Evolutionary conservation across 768 basidiomycete genomes (phyloP), one percentile per base, ranked within the genome.

Genomic region (Epithele typhae): DNA sequence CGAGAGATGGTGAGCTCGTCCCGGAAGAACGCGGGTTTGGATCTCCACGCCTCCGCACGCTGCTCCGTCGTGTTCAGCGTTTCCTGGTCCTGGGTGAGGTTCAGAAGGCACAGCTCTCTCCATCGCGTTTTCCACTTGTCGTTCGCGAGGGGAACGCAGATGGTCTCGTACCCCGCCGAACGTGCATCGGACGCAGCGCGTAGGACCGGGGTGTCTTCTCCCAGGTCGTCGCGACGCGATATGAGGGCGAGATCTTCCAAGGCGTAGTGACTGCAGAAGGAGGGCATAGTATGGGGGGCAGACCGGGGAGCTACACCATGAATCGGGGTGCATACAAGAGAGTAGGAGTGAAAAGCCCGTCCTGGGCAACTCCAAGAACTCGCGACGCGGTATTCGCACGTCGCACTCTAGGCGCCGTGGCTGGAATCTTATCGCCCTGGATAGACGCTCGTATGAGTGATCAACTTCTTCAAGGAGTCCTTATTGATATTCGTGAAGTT

Each of bases 1-100:
- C 87, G 72, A 14, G 90, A 90, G 45, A 96, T 78, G 43, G 88
- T 95, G 45, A 97, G 84, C 68, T 99, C 96, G 48, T 87, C 87
- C 32, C 75, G 68, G 58, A 76, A 62, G 64, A 97, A 94, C 32
- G 73, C 81, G 23, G 92, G 92, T 18, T 79, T 78, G 44, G 79
- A 75, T 59, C 96, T 78, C 96, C 96, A 99, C 14, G 69, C 68
- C 67, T 99, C 96, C 2, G 92, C 91, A 27, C 70, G 74, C 59
- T 70, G 72, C 58, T 85, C 82, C 9, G 76, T 72, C 22, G 25
- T 25, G 25, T 59, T 68, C 25, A 69, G 64, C 32, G 59, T 65
- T 37, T 67, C 64, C 51, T 76, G 64, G 32, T 52, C 58, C 30
- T 59, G 61, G n/a, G 70, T 68, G 12, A 72, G 65, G 2, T 79